These are phyloP conservation scores for Cutaneotrichosporon mucoides DNA, from an alignment of 1,284 basidiomycete species.

Conservation along the genomic window DNA sequence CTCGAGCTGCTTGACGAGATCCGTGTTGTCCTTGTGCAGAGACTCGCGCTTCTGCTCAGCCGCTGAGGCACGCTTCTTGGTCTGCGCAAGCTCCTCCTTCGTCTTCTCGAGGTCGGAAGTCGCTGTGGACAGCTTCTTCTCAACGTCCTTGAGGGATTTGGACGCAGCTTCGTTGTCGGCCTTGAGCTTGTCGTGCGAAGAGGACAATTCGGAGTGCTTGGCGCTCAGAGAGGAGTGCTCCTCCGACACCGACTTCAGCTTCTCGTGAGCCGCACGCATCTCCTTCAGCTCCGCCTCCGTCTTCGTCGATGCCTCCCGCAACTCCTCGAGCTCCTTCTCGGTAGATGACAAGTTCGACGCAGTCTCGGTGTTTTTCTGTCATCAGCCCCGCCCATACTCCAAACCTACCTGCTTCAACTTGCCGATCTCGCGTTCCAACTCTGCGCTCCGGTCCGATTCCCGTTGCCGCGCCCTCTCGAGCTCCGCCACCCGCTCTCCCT, in stretches of 20 bases:
- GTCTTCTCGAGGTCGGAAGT: conserved; percentile 3
- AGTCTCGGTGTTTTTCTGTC: conserved; percentile 24
- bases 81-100: conserved; percentile 8
- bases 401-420: conserved; percentile 42
- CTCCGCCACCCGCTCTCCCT: conserved; percentile 26
- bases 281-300: conserved; percentile 11
- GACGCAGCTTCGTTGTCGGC: not conserved
- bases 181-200: conserved; percentile 13
- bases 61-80: not conserved
- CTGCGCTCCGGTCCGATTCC: conserved; percentile 27
- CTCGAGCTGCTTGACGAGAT: conserved; percentile 46
- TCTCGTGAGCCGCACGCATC: conserved; percentile 15
- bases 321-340: conserved; percentile 10
- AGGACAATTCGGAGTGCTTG: not conserved
- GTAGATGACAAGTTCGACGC: conserved; percentile 2
- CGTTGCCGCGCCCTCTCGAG: conserved; percentile 41
- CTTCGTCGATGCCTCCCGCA: conserved; percentile 3
- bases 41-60: conserved; percentile 11
- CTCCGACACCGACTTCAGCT: conserved; percentile 13
- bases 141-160: too few species aligned
- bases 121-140: too few species aligned
- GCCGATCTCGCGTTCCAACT: conserved; percentile 43
- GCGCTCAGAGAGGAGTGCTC: conserved; percentile 20
- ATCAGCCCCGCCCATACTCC: not conserved
- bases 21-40: conserved; percentile 45